Percentiles rank a stretch among this genome's conserved stretches.
phyloP scores from a whole-genome alignment of 306 rosid genomes.

The Nissolia schottii region DNA sequence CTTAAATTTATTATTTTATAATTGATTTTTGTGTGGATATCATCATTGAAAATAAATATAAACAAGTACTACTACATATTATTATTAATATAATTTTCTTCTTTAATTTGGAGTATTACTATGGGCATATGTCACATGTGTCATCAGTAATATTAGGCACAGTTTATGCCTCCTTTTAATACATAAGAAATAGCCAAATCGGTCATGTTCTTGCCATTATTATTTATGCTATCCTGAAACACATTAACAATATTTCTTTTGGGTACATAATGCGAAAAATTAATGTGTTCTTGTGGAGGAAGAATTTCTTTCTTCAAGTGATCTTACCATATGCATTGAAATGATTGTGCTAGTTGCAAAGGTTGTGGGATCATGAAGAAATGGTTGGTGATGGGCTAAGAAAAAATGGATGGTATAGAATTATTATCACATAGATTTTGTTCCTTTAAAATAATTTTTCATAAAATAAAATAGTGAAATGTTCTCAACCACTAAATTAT shows the following conservation, averaged over 20 bases:
- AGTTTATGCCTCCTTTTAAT: background rate
- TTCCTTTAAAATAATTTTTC: no score
- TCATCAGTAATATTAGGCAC: background rate
- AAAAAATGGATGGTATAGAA: background rate
- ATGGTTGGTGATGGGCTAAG: background rate
- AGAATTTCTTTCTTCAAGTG: background rate
- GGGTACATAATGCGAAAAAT: background rate
- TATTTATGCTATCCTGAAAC: background rate
- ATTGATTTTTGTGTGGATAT: background rate
- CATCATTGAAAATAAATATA: background rate
- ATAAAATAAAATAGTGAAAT: no score
- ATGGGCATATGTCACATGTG: background rate
- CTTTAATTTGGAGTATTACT: no score
- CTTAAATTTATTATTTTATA: no score
- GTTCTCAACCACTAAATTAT: background rate
- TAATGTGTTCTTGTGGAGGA: background rate
- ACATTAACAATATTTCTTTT: background rate
- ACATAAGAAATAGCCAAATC: background rate
- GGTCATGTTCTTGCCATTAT: background rate
- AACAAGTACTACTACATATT: background rate
- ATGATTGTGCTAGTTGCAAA: background rate
- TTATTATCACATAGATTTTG: no score
- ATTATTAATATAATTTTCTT: background rate
- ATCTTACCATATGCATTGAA: background rate
- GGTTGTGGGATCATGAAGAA: background rate